Conservation (phyloP, 148 eudicot species). For the Polygonum aviculare region DNA sequence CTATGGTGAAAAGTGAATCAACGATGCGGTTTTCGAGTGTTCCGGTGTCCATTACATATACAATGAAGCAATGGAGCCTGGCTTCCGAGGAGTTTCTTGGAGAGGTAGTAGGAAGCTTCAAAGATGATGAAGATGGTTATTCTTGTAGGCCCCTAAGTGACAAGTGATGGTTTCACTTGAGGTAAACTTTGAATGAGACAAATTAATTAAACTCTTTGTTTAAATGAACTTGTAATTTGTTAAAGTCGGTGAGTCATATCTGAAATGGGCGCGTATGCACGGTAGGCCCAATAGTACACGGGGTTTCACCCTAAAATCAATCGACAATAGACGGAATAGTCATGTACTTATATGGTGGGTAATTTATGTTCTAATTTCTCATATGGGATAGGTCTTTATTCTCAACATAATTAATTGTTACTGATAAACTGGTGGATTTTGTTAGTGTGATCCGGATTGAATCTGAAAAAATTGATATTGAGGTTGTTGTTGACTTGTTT, state of each 20-base stretch:
- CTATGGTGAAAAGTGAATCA: not conserved
- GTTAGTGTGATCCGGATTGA: not conserved
- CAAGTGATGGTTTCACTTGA: constrained; percentile 6
- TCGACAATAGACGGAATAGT: too few relatives aligned
- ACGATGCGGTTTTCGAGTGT: not conserved
- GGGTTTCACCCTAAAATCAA: too few relatives aligned
- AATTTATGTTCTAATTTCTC: too few relatives aligned
- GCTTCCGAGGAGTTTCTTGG: constrained; percentile 34
- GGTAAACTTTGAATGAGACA: not conserved
- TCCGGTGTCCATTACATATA: not conserved
- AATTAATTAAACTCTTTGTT: not conserved
- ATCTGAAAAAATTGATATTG: not conserved
- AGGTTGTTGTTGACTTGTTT: constrained; percentile 4
- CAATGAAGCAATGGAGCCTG: constrained; percentile 7
- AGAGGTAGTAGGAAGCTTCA: constrained; percentile 30
- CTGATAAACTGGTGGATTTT: not conserved
- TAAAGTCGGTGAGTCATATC: too few relatives aligned
- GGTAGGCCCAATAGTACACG: too few relatives aligned
- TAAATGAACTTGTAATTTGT: not conserved
- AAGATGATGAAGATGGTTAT: constrained; percentile 21
- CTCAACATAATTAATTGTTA: not conserved
- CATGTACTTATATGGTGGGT: too few relatives aligned
- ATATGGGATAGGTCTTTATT: too few relatives aligned
- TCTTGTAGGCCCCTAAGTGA: constrained; percentile 1
- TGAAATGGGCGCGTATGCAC: too few relatives aligned